These are phyloP conservation scores for Phalaenopsis aphrodite DNA, from an alignment of 106 monocot species.

Conservation along the genomic window DNA sequence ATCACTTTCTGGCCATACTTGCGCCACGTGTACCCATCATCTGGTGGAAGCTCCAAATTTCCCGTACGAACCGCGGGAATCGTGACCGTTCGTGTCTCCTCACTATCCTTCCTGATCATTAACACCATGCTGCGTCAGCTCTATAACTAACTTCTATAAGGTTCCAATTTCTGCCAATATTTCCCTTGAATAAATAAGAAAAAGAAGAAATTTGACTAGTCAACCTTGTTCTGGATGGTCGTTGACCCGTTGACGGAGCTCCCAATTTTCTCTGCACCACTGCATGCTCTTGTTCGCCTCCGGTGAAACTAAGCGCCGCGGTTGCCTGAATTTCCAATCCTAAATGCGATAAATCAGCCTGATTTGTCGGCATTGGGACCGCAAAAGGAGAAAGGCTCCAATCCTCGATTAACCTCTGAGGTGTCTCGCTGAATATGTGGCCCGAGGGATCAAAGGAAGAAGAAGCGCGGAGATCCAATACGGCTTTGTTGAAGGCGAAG, in stretches of 20 bases:
- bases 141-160: too few species aligned
- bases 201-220: neutral
- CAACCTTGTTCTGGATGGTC: neutral
- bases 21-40: slow-evolving; percentile 81
- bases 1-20: slow-evolving; percentile 82
- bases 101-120: slow-evolving; percentile 28
- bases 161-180: too few species aligned
- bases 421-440: neutral
- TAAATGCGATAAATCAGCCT: neutral
- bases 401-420: neutral
- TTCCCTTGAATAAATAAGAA: neutral
- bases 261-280: neutral
- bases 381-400: neutral
- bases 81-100: slow-evolving; percentile 10
- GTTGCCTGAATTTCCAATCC: neutral
- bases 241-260: neutral
- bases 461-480: neutral
- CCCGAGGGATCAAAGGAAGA: neutral
- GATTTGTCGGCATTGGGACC: neutral
- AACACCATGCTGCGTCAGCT: too few species aligned
- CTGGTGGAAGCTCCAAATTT: slow-evolving; percentile 43
- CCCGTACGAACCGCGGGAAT: slow-evolving; percentile 34
- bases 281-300: neutral
- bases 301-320: neutral
- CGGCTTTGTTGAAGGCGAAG: neutral